phyloP scores from a whole-genome alignment of 495 filamentous ascomycete species.

The Letharia columbiana region DNA sequence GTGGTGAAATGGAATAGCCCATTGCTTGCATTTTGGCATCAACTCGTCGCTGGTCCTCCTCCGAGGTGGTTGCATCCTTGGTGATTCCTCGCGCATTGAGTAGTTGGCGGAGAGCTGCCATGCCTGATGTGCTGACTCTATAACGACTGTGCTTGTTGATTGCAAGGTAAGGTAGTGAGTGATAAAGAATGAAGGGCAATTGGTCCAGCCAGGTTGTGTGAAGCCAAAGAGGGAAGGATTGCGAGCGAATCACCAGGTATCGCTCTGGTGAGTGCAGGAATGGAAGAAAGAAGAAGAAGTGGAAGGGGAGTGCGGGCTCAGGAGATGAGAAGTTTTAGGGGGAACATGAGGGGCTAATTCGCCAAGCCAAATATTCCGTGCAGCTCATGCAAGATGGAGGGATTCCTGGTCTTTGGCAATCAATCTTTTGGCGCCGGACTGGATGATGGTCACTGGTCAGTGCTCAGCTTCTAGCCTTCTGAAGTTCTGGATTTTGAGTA shows the following conservation, averaged over 20 bases:
- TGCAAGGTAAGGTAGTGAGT: not conserved
- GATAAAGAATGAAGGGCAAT: not conserved
- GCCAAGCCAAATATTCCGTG: not conserved
- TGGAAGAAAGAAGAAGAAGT: not conserved
- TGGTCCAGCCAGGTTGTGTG: constrained; percentile 1
- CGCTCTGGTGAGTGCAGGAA: not conserved
- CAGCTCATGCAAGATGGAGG: not conserved
- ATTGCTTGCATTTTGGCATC: constrained; percentile 22
- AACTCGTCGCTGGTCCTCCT: constrained; percentile 17
- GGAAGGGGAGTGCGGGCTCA: not conserved
- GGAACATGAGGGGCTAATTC: not conserved
- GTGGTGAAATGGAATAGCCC: constrained; percentile 22
- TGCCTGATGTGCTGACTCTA: constrained; percentile 24
- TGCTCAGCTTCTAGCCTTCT: too few species aligned
- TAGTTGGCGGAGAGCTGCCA: constrained; percentile 27
- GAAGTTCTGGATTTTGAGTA: too few species aligned
- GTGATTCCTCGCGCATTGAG: constrained; percentile 17
- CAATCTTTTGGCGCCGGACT: not conserved
- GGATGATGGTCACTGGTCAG: too few species aligned
- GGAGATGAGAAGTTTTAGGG: not conserved
- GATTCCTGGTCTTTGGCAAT: not conserved
- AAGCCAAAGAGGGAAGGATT: not conserved
- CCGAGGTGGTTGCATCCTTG: constrained; percentile 8
- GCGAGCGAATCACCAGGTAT: not conserved
- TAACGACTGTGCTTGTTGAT: not conserved